Base-by-base conservation (phyloP, 179 eudicot genomes). In the Actinidia arguta region DNA sequence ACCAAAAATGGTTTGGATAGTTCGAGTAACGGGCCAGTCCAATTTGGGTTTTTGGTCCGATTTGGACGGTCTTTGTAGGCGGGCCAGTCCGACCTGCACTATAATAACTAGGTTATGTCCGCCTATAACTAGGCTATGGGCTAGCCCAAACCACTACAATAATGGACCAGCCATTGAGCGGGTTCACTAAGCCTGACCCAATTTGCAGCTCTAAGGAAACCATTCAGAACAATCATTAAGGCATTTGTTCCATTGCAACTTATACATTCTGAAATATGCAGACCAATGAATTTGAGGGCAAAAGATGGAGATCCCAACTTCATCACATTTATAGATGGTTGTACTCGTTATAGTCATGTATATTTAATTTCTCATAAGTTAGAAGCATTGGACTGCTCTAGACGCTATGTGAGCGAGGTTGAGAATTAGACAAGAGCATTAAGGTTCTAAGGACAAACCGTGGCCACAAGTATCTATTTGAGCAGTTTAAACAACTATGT, bases 251-350 rank as follows among this genome's bases (percentile, higher is more conserved):
- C 56, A 11, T 8, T 47, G 25, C 1, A 12, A 18, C 20, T 73
- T 8, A n/a, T 46, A 3, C 56, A 72, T 47, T 47, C 17, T 47
- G 55, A 72, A 27, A 47, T 72, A 8, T 50, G 20, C 12, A 18
- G 76, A n/a, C 39, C 18, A 20, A 48, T 73, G 58, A 73, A 73
- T 73, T 31, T 47, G 17, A 48, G 17, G 76, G 59, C 76, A 48
- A 0, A 20, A 10, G 36, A 50, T 48, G 39, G 39, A 8, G 11
- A 31, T 7, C 13, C 58, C 12, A 47, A 50, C 4, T 48, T 48
- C 13, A 24, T 73, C 56, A 22, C 20, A 22, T 73, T 73, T 73
- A 73, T 50, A 20, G 58, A 73, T 48, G 58, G 48, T 1, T 48
- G 4, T n/a, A 20, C 39, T 2, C 42, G n/a, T 10, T 73, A 10